Evolutionary conservation across 176 grass and related monocot species (phyloP), one percentile per base, ranked within the genome.

Genomic region (Eleusine indica): DNA sequence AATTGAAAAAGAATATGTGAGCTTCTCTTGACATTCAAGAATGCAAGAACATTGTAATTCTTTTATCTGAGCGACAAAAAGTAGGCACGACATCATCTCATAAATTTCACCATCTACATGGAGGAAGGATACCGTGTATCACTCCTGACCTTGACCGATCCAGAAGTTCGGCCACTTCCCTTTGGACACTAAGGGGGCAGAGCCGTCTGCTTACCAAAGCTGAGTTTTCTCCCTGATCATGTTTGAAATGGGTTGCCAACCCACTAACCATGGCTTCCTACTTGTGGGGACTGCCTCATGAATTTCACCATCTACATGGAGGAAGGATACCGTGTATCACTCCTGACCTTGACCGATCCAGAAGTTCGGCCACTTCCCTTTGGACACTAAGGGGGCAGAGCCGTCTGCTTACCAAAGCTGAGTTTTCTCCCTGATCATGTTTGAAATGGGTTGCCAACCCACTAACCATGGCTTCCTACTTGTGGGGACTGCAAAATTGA

Each of bases 371-470:
- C 10, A 6, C 54, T 65, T 86, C 68, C 42, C 6, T 60, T 61
- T 71, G 60, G 19, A 21, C 5, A 41, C 17, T 22, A 32, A 77
- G 17, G 66, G 56, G 43, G 12, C 19, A 25, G 3, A 52, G 43
- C 85, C 63, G 25, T 57, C 17, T 70, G 39, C 39, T 87, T 58
- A 87, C 85, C 87, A 89, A 74, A 86, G 70, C 41, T 75, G 83
- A 37, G 76, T 68, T 29, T 64, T 81, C 49, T 92, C 82, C 73
- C 77, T 87, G 52, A 96, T 80, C 77, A 96, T 91, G 85, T 93
- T 98, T 41, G 92, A 95, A 77, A 95, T 98, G 25, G 95, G 97
- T 56, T 94, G 96, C 96, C 96, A 99, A 43, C 91, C 96, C 75
- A 91, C 21, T 42, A 98, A 73, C 96, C 91, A 98, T 2, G 96